Percentiles rank a stretch among this genome's conserved stretches.
Conservation (phyloP, 2,329 filamentous ascomycete species). For the Arthrobotrys iridis region DNA sequence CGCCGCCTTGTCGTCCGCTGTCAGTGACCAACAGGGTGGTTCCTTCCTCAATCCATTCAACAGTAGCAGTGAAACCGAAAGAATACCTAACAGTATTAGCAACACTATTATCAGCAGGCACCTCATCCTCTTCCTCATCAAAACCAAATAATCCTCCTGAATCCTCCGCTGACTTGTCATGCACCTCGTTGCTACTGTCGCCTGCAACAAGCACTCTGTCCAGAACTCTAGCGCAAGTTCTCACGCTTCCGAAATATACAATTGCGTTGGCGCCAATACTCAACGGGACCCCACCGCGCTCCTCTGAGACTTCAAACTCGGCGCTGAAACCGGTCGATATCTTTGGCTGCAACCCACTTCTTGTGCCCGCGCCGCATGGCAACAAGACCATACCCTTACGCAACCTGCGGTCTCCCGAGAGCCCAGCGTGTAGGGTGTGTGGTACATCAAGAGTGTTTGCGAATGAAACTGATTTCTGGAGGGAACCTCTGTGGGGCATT, state of each 20-base stretch:
- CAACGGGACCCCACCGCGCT: constrained; percentile 64
- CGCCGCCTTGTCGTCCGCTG: constrained; percentile 53
- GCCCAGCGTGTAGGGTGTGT: constrained; percentile 30
- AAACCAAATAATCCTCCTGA: constrained; percentile 70
- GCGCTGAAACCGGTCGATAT: constrained; percentile 76
- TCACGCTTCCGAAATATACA: constrained; percentile 86
- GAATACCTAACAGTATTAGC: constrained; percentile 36
- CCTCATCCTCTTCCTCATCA: constrained; percentile 61
- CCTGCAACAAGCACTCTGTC: constrained; percentile 60
- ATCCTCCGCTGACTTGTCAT: constrained; percentile 61
- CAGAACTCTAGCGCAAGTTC: constrained; percentile 81
- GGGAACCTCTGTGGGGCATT: constrained; percentile 59
- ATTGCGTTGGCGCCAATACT: constrained; percentile 76
- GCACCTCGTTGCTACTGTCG: constrained; percentile 57
- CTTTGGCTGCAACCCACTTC: constrained; percentile 65
- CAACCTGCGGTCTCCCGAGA: constrained; percentile 60
- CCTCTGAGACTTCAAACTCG: constrained; percentile 72
- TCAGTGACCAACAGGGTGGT: constrained; percentile 57
- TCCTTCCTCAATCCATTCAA: constrained; percentile 58
- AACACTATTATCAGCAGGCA: background rate
- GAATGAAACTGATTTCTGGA: constrained; percentile 63
- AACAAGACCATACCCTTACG: constrained; percentile 86
- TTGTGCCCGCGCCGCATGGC: constrained; percentile 66
- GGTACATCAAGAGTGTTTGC: constrained; percentile 58
- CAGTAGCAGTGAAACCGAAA: constrained; percentile 48